These are phyloP conservation scores for Conoideocrella luteorostrata DNA, from an alignment of 2,329 filamentous ascomycete genomes.

Conservation along the genomic window DNA sequence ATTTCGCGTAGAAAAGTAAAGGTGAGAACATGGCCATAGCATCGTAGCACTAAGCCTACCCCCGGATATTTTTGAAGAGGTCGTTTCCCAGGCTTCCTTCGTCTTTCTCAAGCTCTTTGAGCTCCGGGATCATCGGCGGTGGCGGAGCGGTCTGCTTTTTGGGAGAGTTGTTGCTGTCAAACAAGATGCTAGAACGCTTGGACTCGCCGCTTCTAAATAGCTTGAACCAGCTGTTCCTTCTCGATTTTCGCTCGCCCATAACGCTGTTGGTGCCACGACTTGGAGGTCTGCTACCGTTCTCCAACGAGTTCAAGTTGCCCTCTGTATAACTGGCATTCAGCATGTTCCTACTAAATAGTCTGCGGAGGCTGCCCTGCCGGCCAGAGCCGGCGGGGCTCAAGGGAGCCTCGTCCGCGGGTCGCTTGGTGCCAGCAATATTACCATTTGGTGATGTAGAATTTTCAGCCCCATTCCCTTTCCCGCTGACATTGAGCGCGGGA, in stretches of 20 bases:
- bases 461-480: slow-evolving; percentile 5
- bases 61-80: slow-evolving; percentile 55
- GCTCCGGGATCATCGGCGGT: slow-evolving; percentile 55
- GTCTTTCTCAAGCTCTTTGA: slow-evolving; percentile 45
- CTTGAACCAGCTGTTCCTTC: slow-evolving; percentile 53
- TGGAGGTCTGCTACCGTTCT: slow-evolving; percentile 35
- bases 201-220: slow-evolving; percentile 38
- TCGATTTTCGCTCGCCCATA: slow-evolving; percentile 47
- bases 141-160: slow-evolving; percentile 42
- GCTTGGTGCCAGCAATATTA: slow-evolving; percentile 40
- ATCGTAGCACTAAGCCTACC: slow-evolving; percentile 13
- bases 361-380: slow-evolving; percentile 50
- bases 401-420: slow-evolving; percentile 43
- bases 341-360: slow-evolving; percentile 49
- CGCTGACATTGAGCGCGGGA: background rate
- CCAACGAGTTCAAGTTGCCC: slow-evolving; percentile 37
- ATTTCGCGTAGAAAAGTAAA: background rate
- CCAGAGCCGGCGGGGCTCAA: slow-evolving; percentile 45
- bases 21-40: background rate
- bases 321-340: slow-evolving; percentile 49
- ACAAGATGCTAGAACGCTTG: slow-evolving; percentile 36
- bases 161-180: slow-evolving; percentile 28
- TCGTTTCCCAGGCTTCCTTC: slow-evolving; percentile 42
- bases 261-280: slow-evolving; percentile 45
- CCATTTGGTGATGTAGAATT: slow-evolving; percentile 25